phyloP scores from a whole-genome alignment of 495 filamentous ascomycete genomes.

The Penicillium roqueforti region DNA sequence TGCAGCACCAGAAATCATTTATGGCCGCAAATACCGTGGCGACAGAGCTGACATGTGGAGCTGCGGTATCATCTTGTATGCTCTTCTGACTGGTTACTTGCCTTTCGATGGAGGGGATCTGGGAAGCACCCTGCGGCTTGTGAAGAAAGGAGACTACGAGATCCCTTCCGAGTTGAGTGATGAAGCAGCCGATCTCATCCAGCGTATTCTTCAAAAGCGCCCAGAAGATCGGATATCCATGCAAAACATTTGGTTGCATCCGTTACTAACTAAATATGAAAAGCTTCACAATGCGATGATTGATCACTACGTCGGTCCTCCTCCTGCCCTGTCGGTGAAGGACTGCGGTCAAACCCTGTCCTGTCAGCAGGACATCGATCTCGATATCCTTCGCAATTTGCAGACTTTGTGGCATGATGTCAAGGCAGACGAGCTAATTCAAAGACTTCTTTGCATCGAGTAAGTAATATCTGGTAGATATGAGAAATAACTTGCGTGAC shows the following conservation, averaged over 20 bases:
- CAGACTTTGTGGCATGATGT: conserved; percentile 84
- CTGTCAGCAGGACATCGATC: conserved; percentile 60
- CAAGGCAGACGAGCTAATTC: conserved; percentile 63
- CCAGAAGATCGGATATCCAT: conserved; percentile 74
- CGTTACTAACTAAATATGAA: conserved; percentile 76
- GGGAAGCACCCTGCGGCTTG: conserved; percentile 55
- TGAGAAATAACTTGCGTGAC: background rate
- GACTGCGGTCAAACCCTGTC: conserved; percentile 53
- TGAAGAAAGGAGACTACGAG: conserved; percentile 64
- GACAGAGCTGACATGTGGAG: conserved; percentile 90
- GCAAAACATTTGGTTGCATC: conserved; percentile 75
- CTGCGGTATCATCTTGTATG: conserved; percentile 86
- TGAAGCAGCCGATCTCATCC: conserved; percentile 77
- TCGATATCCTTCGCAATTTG: conserved; percentile 75
- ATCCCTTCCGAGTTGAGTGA: conserved; percentile 63
- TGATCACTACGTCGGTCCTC: conserved; percentile 50
- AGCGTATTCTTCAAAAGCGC: conserved; percentile 65
- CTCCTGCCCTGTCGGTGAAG: conserved; percentile 45
- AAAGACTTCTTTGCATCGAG: conserved; percentile 62
- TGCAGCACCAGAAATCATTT: conserved; percentile 85
- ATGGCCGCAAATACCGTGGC: conserved; percentile 68
- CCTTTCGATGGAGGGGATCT: conserved; percentile 74
- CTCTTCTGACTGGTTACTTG: conserved; percentile 69
- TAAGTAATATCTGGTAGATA: conserved; percentile 41
- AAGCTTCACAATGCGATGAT: conserved; percentile 51